Evolutionary conservation across 345 rosid species (phyloP), one percentile per base, ranked within the genome.

Genomic region (Firmiana major): DNA sequence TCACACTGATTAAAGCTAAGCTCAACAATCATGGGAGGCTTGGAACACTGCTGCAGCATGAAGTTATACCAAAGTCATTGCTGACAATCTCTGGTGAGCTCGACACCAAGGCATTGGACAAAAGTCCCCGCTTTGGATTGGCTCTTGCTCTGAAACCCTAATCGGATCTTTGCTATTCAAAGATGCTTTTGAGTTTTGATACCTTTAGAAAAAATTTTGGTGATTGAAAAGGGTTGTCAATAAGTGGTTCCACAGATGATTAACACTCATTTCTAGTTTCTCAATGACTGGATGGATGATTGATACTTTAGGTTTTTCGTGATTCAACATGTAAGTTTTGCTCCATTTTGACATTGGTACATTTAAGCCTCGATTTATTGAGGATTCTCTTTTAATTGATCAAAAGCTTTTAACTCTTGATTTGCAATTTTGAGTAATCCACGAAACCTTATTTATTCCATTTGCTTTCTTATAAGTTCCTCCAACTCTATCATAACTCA

Each of bases 41-140:
- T 9, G 93, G 93, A 73, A 97, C 94, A 22, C 57, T 96, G 80
- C 58, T 96, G 65, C 98, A 96, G 87, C 98, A 93, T 68, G 98
- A 96, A 85, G 86, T 96, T 36, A 57, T 92, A 13, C 97, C 94
- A 0, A 91, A 86, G 77, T 93, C 99, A 0, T 19, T 93, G 68
- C 74, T 93, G 80, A 90, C 97, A 45, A 81, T 96, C 57, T 92
- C 98, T 19, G 84, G 94, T 72, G 99, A 96, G 87, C 60, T 96
- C 55, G 92, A 93, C 85, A 92, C 99, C 46, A 92, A 88, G 84
- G 88, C 91, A 19, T 82, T 93, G 84, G 95, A 93, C 76, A 92
- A 87, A 82, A 79, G 82, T 77, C 97, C 99, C 49, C 92, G 86
- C 88, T 86, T 96, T 51, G 99, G 99, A 59, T 75, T 93, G 77